These are phyloP conservation scores for Colletotrichum sp. DNA, from an alignment of 2,329 filamentous ascomycete genomes.

Conservation along the genomic window DNA sequence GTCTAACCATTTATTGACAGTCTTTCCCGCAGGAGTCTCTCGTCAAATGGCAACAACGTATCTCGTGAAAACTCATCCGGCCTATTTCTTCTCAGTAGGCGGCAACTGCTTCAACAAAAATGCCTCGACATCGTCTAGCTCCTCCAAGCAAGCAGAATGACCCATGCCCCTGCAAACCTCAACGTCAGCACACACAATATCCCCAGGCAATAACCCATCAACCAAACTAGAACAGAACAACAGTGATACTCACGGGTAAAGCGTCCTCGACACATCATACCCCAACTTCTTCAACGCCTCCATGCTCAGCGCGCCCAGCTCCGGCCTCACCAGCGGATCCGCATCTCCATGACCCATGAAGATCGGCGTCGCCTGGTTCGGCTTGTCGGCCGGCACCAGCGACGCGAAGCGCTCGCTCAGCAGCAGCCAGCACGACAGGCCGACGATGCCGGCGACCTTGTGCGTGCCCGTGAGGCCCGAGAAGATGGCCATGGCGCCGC, in stretches of 20 bases:
- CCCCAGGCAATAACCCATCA: neutral
- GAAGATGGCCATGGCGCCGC: constrained; percentile 86
- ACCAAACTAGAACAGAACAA: neutral
- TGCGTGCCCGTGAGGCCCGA: constrained; percentile 75
- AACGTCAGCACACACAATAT: neutral
- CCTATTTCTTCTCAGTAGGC: constrained; percentile 36
- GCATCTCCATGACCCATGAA: constrained; percentile 88
- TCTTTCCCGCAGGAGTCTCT: no score
- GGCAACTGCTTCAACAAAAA: constrained; percentile 56
- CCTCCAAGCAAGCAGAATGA: constrained; percentile 78
- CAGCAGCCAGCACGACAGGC: constrained; percentile 81
- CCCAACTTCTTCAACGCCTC: constrained; percentile 72
- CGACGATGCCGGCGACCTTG: constrained; percentile 88
- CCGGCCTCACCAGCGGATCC: constrained; percentile 75
- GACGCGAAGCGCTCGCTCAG: constrained; percentile 57
- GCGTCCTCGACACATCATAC: constrained; percentile 76
- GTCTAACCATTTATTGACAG: no score
- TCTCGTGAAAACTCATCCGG: no score
- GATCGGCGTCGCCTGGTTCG: constrained; percentile 79
- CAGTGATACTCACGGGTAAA: constrained; percentile 63
- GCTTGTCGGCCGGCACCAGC: constrained; percentile 39
- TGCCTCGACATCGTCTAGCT: constrained; percentile 81
- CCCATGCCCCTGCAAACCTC: constrained; percentile 61
- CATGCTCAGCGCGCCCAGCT: constrained; percentile 72
- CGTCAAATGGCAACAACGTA: no score